phyloP scores from a whole-genome alignment of 306 rosid genomes.

The Datisca glomerata region DNA sequence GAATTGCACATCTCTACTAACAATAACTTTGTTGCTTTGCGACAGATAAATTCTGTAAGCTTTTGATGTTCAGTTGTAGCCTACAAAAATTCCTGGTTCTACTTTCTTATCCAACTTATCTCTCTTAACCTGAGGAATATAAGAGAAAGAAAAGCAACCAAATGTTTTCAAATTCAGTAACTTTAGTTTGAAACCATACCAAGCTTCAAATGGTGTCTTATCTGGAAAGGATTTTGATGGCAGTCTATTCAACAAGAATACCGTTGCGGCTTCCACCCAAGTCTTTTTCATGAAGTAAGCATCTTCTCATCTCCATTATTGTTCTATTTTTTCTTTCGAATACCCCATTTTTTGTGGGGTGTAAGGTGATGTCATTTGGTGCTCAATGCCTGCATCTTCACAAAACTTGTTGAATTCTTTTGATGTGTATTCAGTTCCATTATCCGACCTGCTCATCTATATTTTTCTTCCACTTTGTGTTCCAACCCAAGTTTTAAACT shows the following conservation, averaged over 20 bases:
- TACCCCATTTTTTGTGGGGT: conserved; percentile 11
- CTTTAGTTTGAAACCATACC: background rate
- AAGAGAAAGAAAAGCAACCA: conserved; percentile 1
- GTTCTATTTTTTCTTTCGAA: conserved; percentile 3
- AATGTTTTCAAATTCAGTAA: background rate
- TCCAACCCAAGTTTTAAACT: background rate
- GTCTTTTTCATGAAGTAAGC: conserved; percentile 1
- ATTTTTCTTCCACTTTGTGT: conserved; percentile 1
- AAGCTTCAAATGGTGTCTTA: background rate
- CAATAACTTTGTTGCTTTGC: background rate
- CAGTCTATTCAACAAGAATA: conserved; percentile 1
- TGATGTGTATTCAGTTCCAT: background rate
- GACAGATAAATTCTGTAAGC: conserved; percentile 5
- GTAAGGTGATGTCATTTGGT: conserved; percentile 4
- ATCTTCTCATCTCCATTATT: conserved; percentile 7
- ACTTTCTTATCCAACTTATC: conserved; percentile 2
- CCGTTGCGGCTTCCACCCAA: conserved; percentile 3
- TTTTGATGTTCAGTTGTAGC: background rate
- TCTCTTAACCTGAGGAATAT: background rate
- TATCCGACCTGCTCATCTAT: too few species aligned
- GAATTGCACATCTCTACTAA: conserved; percentile 4
- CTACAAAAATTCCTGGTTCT: background rate
- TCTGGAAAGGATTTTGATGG: conserved; percentile 4
- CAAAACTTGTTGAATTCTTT: background rate
- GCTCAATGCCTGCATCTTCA: background rate